Conservation (phyloP, 2,329 filamentous ascomycete genomes). For the Aspergillus flavus region DNA sequence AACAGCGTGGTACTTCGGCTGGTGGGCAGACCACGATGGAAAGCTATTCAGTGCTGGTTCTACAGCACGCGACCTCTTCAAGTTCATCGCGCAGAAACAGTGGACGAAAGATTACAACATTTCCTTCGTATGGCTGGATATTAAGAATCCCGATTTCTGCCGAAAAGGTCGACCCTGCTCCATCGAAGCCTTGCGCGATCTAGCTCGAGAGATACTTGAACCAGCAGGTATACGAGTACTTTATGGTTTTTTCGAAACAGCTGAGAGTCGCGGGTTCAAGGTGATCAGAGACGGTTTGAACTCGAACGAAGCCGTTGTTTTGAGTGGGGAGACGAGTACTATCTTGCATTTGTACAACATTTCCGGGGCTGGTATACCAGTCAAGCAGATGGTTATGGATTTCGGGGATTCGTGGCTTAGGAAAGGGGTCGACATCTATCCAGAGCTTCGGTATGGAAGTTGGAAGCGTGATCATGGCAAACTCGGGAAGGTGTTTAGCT, state of each 20-base stretch:
- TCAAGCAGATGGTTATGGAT: not conserved
- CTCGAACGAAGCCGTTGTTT: slow-evolving; percentile 2
- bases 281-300: slow-evolving; percentile 12
- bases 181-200: slow-evolving; percentile 15
- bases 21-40: slow-evolving; percentile 23
- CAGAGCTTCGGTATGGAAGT: not conserved
- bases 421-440: not conserved
- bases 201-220: slow-evolving; percentile 17
- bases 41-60: slow-evolving; percentile 1
- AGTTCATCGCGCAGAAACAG: slow-evolving; percentile 13
- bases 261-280: slow-evolving; percentile 8
- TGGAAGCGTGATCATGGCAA: not conserved
- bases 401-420: not conserved
- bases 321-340: not conserved
- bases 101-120: slow-evolving; percentile 7
- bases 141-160: slow-evolving; percentile 22
- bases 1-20: slow-evolving; percentile 15
- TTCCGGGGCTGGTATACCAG: not conserved
- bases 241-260: slow-evolving; percentile 16
- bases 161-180: slow-evolving; percentile 5
- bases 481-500: slow-evolving; percentile 7
- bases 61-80: slow-evolving; percentile 13
- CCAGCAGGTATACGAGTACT: slow-evolving; percentile 17
- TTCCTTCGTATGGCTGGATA: slow-evolving; percentile 23
- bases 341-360: not conserved